Base-by-base conservation (phyloP, 345 rosid genomes). In the Conringia planisiliqua region DNA sequence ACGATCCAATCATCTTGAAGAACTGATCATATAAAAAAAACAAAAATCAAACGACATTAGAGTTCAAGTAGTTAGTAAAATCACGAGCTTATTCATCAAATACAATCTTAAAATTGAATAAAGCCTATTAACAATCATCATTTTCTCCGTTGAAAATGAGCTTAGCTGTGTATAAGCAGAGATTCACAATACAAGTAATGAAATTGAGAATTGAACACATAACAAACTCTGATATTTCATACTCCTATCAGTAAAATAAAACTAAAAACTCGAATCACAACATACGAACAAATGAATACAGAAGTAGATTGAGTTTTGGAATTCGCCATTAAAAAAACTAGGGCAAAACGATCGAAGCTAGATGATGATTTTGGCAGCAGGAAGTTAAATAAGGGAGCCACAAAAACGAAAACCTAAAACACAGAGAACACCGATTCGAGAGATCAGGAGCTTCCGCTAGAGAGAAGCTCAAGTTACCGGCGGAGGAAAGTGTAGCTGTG, bases 1-100 rank as follows among this genome's bases (percentile, higher is more conserved):
- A 85, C 48, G 88, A 83, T 72, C 88, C 88, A 63, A 85, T 79
- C 88, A 85, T 85, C 57, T 76, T 70, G 77, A 61, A 32, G 20
- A 70, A 27, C 83, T 79, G 47, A 22, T 22, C 2, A 22, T 22
- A 12, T 61, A 57, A 6, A 16, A 10, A 42, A 24, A 24, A 12
- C 30, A 44, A 35, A 26, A 29, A 73, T 62, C 35, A 64, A 17
- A n/a, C 43, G 6, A 59, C 9, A 58, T 56, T 33, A 75, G 14
- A 59, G 14, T 43, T 43, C 11, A 35, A 54, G 8, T 60, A 36
- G 33, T 62, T 55, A 42, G 51, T 32, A 26, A 17, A 61, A 18
- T n/a, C 16, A 62, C 29, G 6, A 63, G 5, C 44, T 43, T 58
- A 16, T 40, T 40, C 65, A 22, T 40, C 55, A 36, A 5, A 14